A percentile compares a stretch with the other conserved stretches of the same genome.
phyloP scores from a whole-genome alignment of 2,329 filamentous ascomycete genomes.

The Cercospora citrullina region DNA sequence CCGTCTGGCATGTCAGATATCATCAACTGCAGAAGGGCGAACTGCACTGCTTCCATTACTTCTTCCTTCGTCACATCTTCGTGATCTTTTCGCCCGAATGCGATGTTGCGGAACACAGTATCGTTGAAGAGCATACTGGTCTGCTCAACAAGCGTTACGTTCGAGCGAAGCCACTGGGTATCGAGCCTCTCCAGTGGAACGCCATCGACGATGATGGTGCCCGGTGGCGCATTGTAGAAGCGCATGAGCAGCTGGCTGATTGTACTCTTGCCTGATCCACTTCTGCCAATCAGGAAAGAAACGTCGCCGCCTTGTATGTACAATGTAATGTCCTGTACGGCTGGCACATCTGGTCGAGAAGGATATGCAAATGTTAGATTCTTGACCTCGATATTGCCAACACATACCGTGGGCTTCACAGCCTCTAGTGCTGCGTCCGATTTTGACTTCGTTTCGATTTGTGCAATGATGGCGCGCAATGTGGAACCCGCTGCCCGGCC shows the following conservation, averaged over 20 bases:
- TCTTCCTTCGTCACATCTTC: conserved; percentile 54
- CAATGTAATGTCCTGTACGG: conserved; percentile 64
- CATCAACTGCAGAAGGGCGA: conserved; percentile 68
- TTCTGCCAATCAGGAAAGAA: conserved; percentile 80
- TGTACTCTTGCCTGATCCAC: conserved; percentile 91
- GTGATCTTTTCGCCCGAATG: conserved; percentile 62
- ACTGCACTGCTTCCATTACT: conserved; percentile 62
- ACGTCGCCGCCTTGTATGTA: conserved; percentile 70
- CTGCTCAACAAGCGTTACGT: conserved; percentile 81
- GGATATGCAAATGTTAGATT: conserved; percentile 68
- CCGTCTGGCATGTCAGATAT: conserved; percentile 68
- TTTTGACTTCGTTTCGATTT: conserved; percentile 35
- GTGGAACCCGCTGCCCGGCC: conserved; percentile 71
- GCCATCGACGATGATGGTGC: conserved; percentile 69
- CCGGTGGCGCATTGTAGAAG: conserved; percentile 69
- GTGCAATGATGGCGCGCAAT: conserved; percentile 52
- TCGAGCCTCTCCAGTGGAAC: conserved; percentile 62
- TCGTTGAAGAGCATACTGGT: conserved; percentile 79
- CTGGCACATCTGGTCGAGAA: conserved; percentile 60
- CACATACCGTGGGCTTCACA: conserved; percentile 46
- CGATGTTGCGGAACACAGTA: conserved; percentile 74
- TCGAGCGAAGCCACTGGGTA: conserved; percentile 70
- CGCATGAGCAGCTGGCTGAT: conserved; percentile 75
- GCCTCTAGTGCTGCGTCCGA: conserved; percentile 24
- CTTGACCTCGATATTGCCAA: conserved; percentile 68